These are phyloP conservation scores for Fulvia fulva DNA, from an alignment of 2,329 filamentous ascomycete genomes.

Conservation along the genomic window DNA sequence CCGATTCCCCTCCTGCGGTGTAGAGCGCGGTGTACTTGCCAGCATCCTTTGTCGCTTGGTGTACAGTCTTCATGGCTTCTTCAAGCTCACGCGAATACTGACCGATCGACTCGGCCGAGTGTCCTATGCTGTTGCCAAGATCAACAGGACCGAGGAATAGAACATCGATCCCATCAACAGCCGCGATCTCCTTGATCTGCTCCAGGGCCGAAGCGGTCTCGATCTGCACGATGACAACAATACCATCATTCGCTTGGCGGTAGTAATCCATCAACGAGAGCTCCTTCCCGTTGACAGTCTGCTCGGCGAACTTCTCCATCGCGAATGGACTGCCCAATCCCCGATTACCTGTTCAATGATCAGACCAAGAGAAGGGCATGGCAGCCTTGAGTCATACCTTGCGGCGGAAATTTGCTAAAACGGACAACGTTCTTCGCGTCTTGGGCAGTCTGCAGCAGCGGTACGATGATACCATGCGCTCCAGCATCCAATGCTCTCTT, in stretches of 20 bases:
- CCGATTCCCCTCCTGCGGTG: constrained; percentile 50
- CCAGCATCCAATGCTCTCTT: constrained; percentile 59
- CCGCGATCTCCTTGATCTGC: constrained; percentile 47
- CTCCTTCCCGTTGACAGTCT: constrained; percentile 20
- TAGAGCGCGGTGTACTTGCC: constrained; percentile 56
- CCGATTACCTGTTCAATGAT: constrained; percentile 41
- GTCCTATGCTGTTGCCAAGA: constrained; percentile 55
- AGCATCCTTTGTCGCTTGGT: constrained; percentile 48
- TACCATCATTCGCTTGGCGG: constrained; percentile 51
- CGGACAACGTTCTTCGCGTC: constrained; percentile 51
- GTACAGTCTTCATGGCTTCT: constrained; percentile 50
- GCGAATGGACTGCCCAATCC: constrained; percentile 56
- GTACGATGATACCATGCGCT: constrained; percentile 57
- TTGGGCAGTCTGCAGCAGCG: constrained; percentile 32
- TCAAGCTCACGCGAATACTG: constrained; percentile 49
- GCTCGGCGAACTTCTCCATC: constrained; percentile 32
- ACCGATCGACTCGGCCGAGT: constrained; percentile 44
- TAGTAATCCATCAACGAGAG: constrained; percentile 44
- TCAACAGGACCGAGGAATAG: constrained; percentile 54
- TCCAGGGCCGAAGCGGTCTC: constrained; percentile 41
- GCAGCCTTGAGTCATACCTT: constrained; percentile 8
- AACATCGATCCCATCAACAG: constrained; percentile 47
- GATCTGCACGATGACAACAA: constrained; percentile 49
- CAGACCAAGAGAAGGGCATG: neutral
- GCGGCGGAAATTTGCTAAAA: constrained; percentile 54